Percentiles rank a stretch among this genome's conserved stretches.
Conservation (phyloP, 345 rosid species). For the Ceriops tagal region DNA sequence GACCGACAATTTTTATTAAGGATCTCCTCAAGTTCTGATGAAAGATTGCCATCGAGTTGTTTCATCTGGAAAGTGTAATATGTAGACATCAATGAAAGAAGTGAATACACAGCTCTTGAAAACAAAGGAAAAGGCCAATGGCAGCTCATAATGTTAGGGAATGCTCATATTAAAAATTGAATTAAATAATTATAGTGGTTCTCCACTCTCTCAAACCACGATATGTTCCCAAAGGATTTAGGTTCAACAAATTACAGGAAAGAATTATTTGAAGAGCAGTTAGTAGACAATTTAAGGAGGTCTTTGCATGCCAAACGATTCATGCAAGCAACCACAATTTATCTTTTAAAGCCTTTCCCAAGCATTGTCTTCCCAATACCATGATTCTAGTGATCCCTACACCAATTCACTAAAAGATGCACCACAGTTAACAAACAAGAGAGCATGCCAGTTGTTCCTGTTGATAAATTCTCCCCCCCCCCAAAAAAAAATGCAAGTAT, state of each 20-base stretch:
- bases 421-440: no score
- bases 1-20: constrained; percentile 30
- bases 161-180: neutral
- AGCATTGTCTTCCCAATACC: neutral
- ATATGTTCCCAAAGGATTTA: neutral
- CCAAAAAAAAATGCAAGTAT: no score
- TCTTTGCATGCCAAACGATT: no score
- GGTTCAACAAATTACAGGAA: neutral
- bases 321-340: no score
- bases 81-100: constrained; percentile 7
- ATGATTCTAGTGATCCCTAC: neutral
- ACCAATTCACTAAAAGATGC: no score
- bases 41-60: constrained; percentile 64
- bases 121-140: neutral
- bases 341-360: neutral
- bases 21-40: constrained; percentile 56
- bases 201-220: neutral
- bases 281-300: neutral
- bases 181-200: neutral
- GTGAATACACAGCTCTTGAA: constrained; percentile 8
- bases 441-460: no score
- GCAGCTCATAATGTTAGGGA: neutral
- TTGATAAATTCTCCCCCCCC: no score
- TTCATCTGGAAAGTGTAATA: constrained; percentile 44
- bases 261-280: neutral